Base-by-base conservation (phyloP, 306 rosid genomes). In the Trifolium subterraneum region DNA sequence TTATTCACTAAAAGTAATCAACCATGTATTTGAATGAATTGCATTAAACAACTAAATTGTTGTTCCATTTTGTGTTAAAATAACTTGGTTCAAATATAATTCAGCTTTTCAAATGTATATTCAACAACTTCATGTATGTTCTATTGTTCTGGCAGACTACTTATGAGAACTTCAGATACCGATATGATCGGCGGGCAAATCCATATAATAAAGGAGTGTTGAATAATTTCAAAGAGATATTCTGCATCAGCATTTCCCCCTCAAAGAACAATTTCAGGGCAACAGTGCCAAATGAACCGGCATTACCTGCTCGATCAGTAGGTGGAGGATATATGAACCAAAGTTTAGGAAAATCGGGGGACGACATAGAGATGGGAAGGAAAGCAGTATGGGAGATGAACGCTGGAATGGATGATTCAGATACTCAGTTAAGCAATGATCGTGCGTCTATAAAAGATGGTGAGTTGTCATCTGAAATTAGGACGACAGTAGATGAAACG, bases 291-390 rank as follows among this genome's bases (percentile, higher is more conserved):
- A 89, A 76, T 77, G 98, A 90, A 77, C 86, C 92, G 3, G 93
- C 50, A 22, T 73, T 90, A 63, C 95, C 97, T 39, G 50, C 80
- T 29, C 92, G 93, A 64, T 79, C 91, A 1, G 96, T 81, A 41
- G 89, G 89, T 15, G 93, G 90, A 29, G 93, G 98, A 50, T 94
- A 84, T 75, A 90, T 94, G 97, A 92, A 92, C 86, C 97, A 87
- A 41, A 92, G 81, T 75, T 86, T 90, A 85, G 98, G 98, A 79
- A 94, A 92, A 86, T 82, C 95, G 20, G 92, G 78, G 41, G 98
- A 94, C 33, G 96, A 92, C 77, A 88, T 94, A 76, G 97, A 94
- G 83, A 90, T 94, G 97, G 96, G 97, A 14, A 87, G 98, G 67
- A 94, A 94, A 85, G 84, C 97, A 7, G 97, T 94, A 89, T 91